Evolutionary conservation across 257 asterid genomes (phyloP).

Genomic region (Ophiorrhiza pumila): DNA sequence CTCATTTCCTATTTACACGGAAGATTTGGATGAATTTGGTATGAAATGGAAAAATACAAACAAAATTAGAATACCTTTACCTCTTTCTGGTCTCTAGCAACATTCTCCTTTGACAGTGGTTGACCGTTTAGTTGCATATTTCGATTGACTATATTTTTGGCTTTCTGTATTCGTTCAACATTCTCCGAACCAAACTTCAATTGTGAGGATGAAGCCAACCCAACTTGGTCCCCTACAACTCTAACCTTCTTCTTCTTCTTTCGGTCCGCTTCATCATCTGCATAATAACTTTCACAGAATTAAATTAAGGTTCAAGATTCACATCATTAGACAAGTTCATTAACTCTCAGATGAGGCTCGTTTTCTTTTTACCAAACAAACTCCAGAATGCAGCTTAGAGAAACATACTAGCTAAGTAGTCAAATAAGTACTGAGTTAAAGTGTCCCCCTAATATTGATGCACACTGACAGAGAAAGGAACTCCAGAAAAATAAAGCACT

Average conservation of each 20-base stretch:
- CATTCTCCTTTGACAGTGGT: conserved; percentile 36
- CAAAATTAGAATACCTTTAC: conserved; percentile 22
- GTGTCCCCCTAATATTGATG: neutral
- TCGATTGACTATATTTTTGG: conserved; percentile 43
- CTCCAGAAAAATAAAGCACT: neutral
- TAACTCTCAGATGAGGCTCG: neutral
- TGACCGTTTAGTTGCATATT: conserved; percentile 45
- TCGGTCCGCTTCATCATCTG: conserved; percentile 82
- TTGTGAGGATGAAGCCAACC: conserved; percentile 35
- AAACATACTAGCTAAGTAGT: neutral
- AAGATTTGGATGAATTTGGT: neutral
- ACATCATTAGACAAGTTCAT: neutral
- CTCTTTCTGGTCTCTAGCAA: conserved; percentile 55
- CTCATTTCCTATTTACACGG: neutral
- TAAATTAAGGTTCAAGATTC: neutral
- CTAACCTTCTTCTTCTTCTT: conserved; percentile 77
- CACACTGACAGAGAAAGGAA: neutral
- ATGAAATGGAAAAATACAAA: neutral
- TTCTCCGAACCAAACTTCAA: conserved; percentile 47
- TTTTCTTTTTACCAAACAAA: neutral
- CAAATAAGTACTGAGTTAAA: neutral
- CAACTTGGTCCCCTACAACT: conserved; percentile 48
- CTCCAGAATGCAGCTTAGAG: neutral
- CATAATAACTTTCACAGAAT: conserved; percentile 15
- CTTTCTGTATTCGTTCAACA: conserved; percentile 56